Conservation (phyloP, 441 rosid genomes). For the Pelargonium fulgidum region DNA sequence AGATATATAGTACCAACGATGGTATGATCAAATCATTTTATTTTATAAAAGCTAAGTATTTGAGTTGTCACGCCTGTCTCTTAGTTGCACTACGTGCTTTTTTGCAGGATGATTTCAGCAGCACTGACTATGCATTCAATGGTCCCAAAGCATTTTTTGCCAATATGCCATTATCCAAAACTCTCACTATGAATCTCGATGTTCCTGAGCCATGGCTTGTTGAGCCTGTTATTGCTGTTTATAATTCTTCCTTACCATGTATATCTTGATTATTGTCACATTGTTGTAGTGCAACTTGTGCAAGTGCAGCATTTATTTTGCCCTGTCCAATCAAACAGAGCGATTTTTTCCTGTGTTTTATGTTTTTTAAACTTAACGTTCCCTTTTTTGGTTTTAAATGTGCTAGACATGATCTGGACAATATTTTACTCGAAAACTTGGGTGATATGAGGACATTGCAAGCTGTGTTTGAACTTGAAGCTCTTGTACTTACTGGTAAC, state of each 20-base stretch:
- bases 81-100: constrained; percentile 24
- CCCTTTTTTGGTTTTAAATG: constrained; percentile 15
- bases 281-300: background rate
- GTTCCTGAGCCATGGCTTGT: constrained; percentile 99
- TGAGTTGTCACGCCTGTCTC: constrained; percentile 22
- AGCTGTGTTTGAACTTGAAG: constrained; percentile 97
- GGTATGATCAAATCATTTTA: constrained; percentile 40
- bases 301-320: background rate
- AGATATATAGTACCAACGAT: constrained; percentile 82
- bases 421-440: constrained; percentile 94
- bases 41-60: constrained; percentile 18
- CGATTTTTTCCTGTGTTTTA: background rate
- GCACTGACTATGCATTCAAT: constrained; percentile 50
- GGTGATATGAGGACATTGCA: constrained; percentile 94
- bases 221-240: constrained; percentile 94
- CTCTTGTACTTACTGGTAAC: constrained; percentile 91
- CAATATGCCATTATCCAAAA: constrained; percentile 94
- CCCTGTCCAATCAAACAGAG: background rate
- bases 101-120: constrained; percentile 93
- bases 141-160: constrained; percentile 96
- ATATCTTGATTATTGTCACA: background rate
- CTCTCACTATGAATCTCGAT: constrained; percentile 99
- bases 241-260: constrained; percentile 29
- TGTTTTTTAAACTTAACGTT: background rate
- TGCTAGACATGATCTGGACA: constrained; percentile 91